phyloP scores from a whole-genome alignment of 164 flowering plant species.

The Protea cynaroides region DNA sequence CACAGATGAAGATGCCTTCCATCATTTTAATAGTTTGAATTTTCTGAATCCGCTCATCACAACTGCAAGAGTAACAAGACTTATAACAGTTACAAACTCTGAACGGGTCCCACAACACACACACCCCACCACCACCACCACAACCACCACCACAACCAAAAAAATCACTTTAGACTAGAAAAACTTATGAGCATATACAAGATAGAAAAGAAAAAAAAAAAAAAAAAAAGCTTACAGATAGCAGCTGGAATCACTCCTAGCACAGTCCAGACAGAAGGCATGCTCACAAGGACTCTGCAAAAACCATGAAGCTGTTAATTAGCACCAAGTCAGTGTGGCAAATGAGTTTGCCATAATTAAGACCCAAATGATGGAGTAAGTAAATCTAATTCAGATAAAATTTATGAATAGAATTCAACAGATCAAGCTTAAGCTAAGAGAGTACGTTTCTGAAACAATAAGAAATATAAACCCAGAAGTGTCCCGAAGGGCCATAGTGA shows the following conservation, averaged over 20 bases:
- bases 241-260: constrained; percentile 91
- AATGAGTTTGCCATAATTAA: no score
- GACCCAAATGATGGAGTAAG: no score
- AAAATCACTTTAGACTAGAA: neutral
- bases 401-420: no score
- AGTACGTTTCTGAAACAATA: no score
- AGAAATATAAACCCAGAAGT: no score
- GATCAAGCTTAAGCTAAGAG: no score
- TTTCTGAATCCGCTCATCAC: constrained; percentile 94
- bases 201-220: neutral
- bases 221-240: constrained; percentile 64
- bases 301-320: constrained; percentile 10
- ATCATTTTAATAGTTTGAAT: constrained; percentile 93
- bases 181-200: neutral
- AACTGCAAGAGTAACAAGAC: constrained; percentile 32
- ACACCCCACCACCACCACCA: no score
- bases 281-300: constrained; percentile 95
- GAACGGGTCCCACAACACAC: no score
- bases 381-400: no score
- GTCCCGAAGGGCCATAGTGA: no score
- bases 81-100: no score
- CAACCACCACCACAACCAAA: neutral
- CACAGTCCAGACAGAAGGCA: constrained; percentile 93
- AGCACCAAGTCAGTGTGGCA: no score
- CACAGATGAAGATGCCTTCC: constrained; percentile 94